phyloP scores from a whole-genome alignment of 164 flowering plant species.

The Vitis rupestris region DNA sequence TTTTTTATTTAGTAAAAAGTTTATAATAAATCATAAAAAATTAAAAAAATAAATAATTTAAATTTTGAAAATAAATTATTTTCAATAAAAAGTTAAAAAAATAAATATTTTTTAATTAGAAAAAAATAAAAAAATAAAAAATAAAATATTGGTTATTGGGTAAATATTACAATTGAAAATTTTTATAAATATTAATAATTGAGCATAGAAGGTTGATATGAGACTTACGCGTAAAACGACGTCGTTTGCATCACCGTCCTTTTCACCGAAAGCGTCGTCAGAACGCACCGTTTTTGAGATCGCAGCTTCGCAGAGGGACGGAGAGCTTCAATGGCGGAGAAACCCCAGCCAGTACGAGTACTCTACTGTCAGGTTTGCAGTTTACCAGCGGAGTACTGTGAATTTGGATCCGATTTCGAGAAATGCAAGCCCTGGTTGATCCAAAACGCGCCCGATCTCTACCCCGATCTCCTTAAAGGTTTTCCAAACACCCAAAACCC shows the following conservation, averaged over 20 bases:
- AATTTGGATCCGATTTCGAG: conserved; percentile 90
- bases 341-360: conserved; percentile 72
- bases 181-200: too few species aligned
- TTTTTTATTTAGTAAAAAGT: too few species aligned
- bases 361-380: conserved; percentile 71
- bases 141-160: too few species aligned
- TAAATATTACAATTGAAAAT: too few species aligned
- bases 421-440: conserved; percentile 98
- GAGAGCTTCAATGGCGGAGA: conserved; percentile 65
- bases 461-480: conserved; percentile 91
- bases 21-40: too few species aligned
- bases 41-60: too few species aligned
- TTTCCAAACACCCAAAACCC: neutral
- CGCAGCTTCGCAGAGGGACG: neutral
- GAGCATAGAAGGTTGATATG: neutral
- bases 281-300: conserved; percentile 5
- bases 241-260: neutral
- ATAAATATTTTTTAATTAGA: too few species aligned
- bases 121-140: too few species aligned
- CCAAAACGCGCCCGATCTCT: conserved; percentile 73
- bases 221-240: neutral
- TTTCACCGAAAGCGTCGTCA: neutral
- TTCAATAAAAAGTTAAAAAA: too few species aligned
- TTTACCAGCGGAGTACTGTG: conserved; percentile 91
- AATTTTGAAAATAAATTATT: too few species aligned